phyloP scores from a whole-genome alignment of 495 filamentous ascomycete genomes.

The Aspergillus biplanus region DNA sequence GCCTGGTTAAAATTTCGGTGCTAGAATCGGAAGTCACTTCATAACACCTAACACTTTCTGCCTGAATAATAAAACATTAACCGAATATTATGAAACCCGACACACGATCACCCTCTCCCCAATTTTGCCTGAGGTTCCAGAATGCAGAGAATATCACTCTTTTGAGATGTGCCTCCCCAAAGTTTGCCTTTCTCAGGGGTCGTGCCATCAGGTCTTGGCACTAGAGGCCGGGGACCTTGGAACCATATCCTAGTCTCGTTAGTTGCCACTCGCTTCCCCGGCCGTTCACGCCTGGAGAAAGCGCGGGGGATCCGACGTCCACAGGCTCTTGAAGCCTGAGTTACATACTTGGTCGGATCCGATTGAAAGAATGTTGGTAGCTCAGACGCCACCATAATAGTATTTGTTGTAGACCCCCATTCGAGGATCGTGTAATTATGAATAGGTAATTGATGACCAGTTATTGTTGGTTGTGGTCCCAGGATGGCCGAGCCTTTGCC shows the following conservation, averaged over 20 bases:
- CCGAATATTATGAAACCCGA: too few relatives aligned
- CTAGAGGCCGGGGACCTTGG: not conserved
- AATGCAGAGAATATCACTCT: too few relatives aligned
- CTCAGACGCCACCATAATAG: not conserved
- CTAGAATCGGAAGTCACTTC: too few relatives aligned
- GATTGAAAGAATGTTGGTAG: not conserved
- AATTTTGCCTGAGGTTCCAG: too few relatives aligned
- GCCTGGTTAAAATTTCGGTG: too few relatives aligned
- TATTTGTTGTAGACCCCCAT: not conserved
- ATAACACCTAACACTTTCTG: too few relatives aligned
- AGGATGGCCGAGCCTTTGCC: slow-evolving; percentile 13
- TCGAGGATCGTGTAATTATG: not conserved
- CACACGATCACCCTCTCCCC: too few relatives aligned
- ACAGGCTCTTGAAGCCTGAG: not conserved
- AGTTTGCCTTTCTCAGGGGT: not conserved
- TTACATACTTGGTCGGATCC: not conserved
- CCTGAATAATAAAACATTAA: too few relatives aligned
- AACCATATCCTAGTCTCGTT: not conserved
- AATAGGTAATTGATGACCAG: too few relatives aligned
- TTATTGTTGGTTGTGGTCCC: too few relatives aligned
- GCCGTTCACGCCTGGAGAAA: not conserved
- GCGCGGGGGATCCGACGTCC: not conserved
- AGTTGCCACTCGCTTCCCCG: not conserved
- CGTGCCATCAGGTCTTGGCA: not conserved
- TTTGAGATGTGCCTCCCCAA: not conserved